phyloP scores from a whole-genome alignment of 2,329 filamentous ascomycete genomes.

The Cladosporium sp. region DNA sequence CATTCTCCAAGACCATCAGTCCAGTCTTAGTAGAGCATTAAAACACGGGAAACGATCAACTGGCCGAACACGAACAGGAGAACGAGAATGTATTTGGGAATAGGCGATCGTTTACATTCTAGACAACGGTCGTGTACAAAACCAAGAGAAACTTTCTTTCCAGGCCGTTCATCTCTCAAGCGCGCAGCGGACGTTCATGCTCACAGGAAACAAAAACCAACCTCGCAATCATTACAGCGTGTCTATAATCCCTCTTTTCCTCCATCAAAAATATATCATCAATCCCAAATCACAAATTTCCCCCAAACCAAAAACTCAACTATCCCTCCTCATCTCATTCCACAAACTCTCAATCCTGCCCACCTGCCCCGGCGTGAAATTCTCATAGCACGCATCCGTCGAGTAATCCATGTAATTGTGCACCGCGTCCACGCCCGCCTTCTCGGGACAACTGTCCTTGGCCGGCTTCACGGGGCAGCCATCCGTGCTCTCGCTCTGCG shows the following conservation, averaged over 20 bases:
- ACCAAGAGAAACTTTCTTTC: not conserved
- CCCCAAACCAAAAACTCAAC: not conserved
- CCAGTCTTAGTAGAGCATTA: too few relatives aligned
- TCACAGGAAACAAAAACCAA: not conserved
- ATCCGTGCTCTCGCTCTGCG: constrained; percentile 49
- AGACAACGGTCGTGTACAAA: not conserved
- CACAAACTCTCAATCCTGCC: constrained; percentile 55
- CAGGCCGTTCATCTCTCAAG: not conserved
- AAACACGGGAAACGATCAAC: not conserved
- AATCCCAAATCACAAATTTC: not conserved
- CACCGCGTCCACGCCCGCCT: constrained; percentile 51
- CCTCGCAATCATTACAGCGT: not conserved
- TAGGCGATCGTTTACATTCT: not conserved
- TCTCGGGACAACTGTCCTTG: constrained; percentile 54
- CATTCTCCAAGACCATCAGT: too few relatives aligned
- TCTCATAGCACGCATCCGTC: constrained; percentile 56
- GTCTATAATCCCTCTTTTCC: too few relatives aligned
- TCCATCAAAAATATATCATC: too few relatives aligned
- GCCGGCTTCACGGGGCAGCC: constrained; percentile 52
- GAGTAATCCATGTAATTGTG: constrained; percentile 64
- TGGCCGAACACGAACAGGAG: not conserved
- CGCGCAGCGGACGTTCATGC: not conserved
- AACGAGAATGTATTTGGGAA: not conserved
- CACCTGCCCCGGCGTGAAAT: constrained; percentile 53
- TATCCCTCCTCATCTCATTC: constrained; percentile 43